These are phyloP conservation scores for Ceratocystis colombiana DNA, from an alignment of 2,329 filamentous ascomycete species.

Conservation along the genomic window DNA sequence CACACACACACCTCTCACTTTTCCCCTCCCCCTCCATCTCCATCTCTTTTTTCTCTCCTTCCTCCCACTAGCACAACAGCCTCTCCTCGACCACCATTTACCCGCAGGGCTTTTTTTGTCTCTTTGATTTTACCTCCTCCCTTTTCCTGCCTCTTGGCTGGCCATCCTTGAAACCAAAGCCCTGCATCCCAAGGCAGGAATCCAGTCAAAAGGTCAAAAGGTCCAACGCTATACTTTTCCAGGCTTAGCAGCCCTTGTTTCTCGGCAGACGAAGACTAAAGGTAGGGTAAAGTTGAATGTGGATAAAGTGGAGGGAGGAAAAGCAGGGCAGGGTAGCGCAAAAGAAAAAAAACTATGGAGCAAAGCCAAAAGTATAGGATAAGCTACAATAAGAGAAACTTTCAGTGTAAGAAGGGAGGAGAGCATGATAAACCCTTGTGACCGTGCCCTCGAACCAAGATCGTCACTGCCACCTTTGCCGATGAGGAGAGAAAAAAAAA, in stretches of 20 bases:
- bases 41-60: too few relatives aligned
- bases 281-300: slow-evolving; percentile 1
- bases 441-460: slow-evolving; percentile 13
- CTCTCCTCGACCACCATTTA: not conserved
- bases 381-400: not conserved
- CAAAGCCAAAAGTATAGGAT: not conserved
- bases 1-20: too few relatives aligned
- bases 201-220: slow-evolving; percentile 12
- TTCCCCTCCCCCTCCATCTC: too few relatives aligned
- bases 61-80: too few relatives aligned
- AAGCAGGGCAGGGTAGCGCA: not conserved
- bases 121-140: not conserved
- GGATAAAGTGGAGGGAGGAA: not conserved
- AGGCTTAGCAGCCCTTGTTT: slow-evolving; percentile 4
- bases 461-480: slow-evolving; percentile 12
- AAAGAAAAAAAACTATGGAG: not conserved
- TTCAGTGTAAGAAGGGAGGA: not conserved
- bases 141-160: not conserved
- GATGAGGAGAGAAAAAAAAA: not conserved
- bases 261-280: slow-evolving; percentile 4
- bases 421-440: not conserved
- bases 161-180: not conserved
- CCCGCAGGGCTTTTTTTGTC: not conserved
- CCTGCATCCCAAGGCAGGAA: slow-evolving; percentile 14
- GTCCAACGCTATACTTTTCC: slow-evolving; percentile 5